phyloP scores from a whole-genome alignment of 805 yeast species.

The Martiniozyma abietophila region DNA sequence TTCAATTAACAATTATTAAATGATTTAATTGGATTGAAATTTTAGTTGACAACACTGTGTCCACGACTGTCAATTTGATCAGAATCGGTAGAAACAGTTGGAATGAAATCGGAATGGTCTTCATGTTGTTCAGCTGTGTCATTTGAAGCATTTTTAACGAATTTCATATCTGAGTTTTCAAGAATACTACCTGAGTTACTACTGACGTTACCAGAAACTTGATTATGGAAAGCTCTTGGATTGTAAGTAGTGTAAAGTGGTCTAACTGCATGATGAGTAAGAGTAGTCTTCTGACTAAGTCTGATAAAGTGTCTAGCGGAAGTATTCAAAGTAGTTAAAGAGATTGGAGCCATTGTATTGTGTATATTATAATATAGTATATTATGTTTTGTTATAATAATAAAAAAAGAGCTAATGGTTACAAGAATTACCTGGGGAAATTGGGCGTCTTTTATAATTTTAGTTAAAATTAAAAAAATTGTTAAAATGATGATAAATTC shows the following conservation, averaged over 20 bases:
- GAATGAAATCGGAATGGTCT: constrained; percentile 22
- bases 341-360: constrained; percentile 22
- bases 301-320: constrained; percentile 21
- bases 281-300: constrained; percentile 7
- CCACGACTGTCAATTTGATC: no score
- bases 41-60: no score
- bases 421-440: not conserved
- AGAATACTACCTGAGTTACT: constrained; percentile 25
- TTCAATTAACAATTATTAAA: no score
- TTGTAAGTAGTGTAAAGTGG: constrained; percentile 5
- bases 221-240: constrained; percentile 13
- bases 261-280: no score
- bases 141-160: constrained; percentile 18
- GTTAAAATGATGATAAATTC: constrained; percentile 5
- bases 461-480: constrained; percentile 9
- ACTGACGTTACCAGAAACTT: constrained; percentile 16
- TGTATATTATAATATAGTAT: no score
- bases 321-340: constrained; percentile 21
- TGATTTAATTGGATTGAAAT: no score
- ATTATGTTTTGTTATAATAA: no score
- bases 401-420: not conserved
- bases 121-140: constrained; percentile 6
- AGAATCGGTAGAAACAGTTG: constrained; percentile 23
- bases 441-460: not conserved
- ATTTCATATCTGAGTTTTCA: constrained; percentile 22